A percentile compares a stretch with the other conserved stretches of the same genome.
Evolutionary conservation across 2,329 filamentous ascomycete genomes (phyloP).

Genomic region (Gnomoniopsis smithogilvyi): DNA sequence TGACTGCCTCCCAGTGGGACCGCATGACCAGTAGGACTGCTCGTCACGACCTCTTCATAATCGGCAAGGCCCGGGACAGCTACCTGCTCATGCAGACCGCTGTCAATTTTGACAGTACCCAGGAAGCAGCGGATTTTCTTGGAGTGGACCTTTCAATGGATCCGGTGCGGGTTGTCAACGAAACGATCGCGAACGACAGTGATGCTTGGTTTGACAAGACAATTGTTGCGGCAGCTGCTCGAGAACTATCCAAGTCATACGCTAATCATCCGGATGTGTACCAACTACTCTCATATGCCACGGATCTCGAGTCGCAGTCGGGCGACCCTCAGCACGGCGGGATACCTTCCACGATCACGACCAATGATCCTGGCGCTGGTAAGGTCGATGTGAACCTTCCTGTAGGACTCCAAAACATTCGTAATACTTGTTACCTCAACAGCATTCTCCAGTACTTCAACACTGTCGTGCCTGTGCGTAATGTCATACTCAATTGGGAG

Average conservation of each 20-base stretch:
- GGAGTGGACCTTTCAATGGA: constrained; percentile 10
- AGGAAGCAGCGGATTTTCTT: constrained; percentile 23
- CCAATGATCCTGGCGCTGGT: not conserved
- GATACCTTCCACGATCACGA: not conserved
- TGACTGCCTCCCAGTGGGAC: not conserved
- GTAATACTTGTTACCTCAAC: constrained; percentile 97
- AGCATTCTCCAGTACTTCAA: constrained; percentile 95
- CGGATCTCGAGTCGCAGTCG: constrained; percentile 1
- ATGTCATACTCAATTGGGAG: constrained; percentile 76
- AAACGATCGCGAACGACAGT: constrained; percentile 4
- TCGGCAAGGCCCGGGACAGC: constrained; percentile 24
- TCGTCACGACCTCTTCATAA: constrained; percentile 26
- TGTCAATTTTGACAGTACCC: constrained; percentile 18
- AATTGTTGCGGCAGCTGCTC: constrained; percentile 11
- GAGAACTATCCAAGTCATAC: constrained; percentile 1
- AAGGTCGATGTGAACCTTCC: constrained; percentile 56
- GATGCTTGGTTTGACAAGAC: constrained; percentile 14
- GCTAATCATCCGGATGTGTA: not conserved
- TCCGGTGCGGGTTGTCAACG: constrained; percentile 5
- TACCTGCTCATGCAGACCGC: constrained; percentile 18
- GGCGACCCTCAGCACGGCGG: constrained; percentile 7
- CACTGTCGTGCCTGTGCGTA: constrained; percentile 75
- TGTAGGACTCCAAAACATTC: constrained; percentile 86
- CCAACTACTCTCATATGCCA: not conserved
- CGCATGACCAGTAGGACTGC: constrained; percentile 13